Percentiles rank a stretch among this genome's conserved stretches.
Conservation (phyloP, 2,329 filamentous ascomycete genomes). For the Penicillium sclerotiorum region DNA sequence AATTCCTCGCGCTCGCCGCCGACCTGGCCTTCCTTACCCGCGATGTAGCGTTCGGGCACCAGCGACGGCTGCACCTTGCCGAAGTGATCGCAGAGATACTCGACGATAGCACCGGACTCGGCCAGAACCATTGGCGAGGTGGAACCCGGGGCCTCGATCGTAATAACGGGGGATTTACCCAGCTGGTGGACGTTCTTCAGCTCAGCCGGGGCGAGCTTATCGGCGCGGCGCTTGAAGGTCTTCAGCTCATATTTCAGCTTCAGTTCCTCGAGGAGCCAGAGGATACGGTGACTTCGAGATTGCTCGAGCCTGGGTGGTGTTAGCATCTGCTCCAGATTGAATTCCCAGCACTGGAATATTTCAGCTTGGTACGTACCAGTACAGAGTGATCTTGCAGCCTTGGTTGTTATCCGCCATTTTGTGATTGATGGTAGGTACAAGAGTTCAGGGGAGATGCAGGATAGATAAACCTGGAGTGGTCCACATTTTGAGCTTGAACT, state of each 20-base stretch:
- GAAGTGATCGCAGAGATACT: constrained; percentile 77
- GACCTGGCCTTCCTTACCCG: constrained; percentile 57
- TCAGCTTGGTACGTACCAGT: constrained; percentile 55
- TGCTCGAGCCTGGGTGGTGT: constrained; percentile 68
- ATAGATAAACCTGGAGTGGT: not conserved
- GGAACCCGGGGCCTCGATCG: constrained; percentile 55
- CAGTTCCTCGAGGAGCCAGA: constrained; percentile 86
- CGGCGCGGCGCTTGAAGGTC: constrained; percentile 69
- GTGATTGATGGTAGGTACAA: no score
- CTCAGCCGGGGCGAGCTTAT: constrained; percentile 72
- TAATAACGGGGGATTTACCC: constrained; percentile 82
- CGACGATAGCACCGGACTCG: constrained; percentile 78
- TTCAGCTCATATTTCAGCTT: constrained; percentile 77
- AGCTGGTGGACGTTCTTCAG: constrained; percentile 79
- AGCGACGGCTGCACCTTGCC: constrained; percentile 44
- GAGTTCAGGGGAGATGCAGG: not conserved
- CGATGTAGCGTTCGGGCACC: constrained; percentile 53
- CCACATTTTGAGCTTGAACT: not conserved
- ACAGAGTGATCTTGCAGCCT: constrained; percentile 61
- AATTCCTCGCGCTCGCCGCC: constrained; percentile 63
- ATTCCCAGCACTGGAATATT: not conserved
- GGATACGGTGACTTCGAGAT: constrained; percentile 78
- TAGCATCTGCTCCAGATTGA: constrained; percentile 3
- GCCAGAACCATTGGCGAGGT: constrained; percentile 66
- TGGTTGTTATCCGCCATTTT: constrained; percentile 28